These are phyloP conservation scores for Cutaneotrichosporon sp. DNA, from an alignment of 1,284 basidiomycete species.

Conservation along the genomic window DNA sequence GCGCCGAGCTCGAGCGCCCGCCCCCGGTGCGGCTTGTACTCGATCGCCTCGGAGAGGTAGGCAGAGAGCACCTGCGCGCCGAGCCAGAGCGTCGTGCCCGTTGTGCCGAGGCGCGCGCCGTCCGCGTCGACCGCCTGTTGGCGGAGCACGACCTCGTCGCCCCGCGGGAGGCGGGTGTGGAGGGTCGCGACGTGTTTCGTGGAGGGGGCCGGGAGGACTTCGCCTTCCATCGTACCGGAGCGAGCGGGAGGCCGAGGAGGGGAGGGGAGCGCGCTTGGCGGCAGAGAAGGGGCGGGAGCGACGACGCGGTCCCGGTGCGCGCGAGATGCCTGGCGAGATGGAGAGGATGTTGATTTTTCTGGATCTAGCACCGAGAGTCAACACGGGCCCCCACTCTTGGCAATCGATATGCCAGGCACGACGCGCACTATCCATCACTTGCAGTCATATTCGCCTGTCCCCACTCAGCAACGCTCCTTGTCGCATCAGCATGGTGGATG, in stretches of 20 bases:
- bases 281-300: too few relatives aligned
- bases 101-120: conserved; percentile 53
- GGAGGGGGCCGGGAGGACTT: conserved; percentile 32
- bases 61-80: conserved; percentile 71
- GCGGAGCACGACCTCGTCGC: conserved; percentile 36
- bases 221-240: not conserved
- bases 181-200: conserved; percentile 69
- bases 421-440: too few relatives aligned
- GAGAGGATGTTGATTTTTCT: too few relatives aligned
- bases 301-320: too few relatives aligned
- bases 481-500: too few relatives aligned
- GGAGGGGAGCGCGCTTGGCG: too few relatives aligned
- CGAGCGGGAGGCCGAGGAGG: too few relatives aligned
- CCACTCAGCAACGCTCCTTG: too few relatives aligned
- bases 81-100: conserved; percentile 87
- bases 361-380: too few relatives aligned
- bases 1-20: conserved; percentile 75
- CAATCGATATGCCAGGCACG: too few relatives aligned
- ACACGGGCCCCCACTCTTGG: too few relatives aligned
- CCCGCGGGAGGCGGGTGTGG: conserved; percentile 56
- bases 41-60: conserved; percentile 56
- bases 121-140: conserved; percentile 49
- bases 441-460: too few relatives aligned
- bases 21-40: conserved; percentile 23
- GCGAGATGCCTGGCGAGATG: not conserved